These are phyloP conservation scores for Nicotiana tabacum DNA, from an alignment of 257 asterid species.

Conservation along the genomic window DNA sequence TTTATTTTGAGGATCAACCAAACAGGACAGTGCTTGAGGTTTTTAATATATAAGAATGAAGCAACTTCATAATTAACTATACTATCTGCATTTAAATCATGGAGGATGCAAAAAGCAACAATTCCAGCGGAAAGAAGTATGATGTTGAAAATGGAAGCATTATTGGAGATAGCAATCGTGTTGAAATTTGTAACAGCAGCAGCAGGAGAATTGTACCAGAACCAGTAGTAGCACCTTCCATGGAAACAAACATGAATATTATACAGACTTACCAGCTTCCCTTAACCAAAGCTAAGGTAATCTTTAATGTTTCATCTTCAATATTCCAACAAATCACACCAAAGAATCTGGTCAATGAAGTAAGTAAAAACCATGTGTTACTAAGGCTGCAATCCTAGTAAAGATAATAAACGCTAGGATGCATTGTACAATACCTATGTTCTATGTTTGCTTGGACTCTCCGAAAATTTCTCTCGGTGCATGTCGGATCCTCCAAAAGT, in stretches of 20 bases:
- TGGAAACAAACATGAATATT: conserved; percentile 29
- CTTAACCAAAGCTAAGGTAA: conserved; percentile 27
- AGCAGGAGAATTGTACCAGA: conserved; percentile 3
- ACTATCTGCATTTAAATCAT: not conserved
- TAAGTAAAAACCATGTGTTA: no score
- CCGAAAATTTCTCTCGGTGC: no score
- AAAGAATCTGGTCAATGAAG: no score
- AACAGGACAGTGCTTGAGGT: not conserved
- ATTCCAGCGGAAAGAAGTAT: not conserved
- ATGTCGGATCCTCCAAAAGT: no score
- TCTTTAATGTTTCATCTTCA: not conserved
- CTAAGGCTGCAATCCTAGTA: no score
- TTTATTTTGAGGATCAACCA: not conserved
- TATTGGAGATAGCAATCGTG: not conserved
- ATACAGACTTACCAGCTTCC: conserved; percentile 24
- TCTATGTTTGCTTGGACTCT: no score
- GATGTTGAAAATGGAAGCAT: conserved; percentile 17
- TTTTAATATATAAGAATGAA: not conserved
- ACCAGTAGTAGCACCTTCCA: not conserved
- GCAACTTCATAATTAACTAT: not conserved
- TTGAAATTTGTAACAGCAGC: conserved; percentile 6
- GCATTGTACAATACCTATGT: no score
- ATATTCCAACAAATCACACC: not conserved
- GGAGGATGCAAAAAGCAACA: not conserved
- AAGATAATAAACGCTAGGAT: no score